Conservation (phyloP, 1,284 basidiomycete genomes). For the Tetrapyrgos nigripes region DNA sequence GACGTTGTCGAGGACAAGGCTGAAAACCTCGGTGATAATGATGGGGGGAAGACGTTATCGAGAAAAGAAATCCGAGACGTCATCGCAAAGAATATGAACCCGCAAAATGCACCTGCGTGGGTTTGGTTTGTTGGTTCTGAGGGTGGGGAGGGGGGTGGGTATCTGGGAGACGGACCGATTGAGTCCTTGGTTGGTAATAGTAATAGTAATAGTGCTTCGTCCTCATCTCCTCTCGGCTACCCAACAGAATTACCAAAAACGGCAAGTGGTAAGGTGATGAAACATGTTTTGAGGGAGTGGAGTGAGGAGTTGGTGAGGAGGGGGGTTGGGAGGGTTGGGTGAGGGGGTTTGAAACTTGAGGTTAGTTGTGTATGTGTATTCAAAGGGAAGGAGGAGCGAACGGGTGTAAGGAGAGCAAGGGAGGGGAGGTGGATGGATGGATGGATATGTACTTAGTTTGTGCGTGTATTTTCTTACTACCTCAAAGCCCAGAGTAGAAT, state of each 20-base stretch:
- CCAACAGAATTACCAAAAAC: constrained; percentile 80
- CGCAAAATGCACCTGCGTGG: constrained; percentile 83
- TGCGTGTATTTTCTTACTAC: no score
- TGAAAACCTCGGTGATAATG: no score
- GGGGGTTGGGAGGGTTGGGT: constrained; percentile 36
- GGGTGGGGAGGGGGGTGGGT: no score
- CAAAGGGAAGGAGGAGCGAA: no score
- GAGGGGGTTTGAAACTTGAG: no score
- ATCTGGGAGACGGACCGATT: constrained; percentile 55
- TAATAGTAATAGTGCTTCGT: not conserved
- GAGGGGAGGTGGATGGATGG: no score
- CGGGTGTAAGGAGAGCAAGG: no score
- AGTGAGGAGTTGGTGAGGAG: constrained; percentile 53
- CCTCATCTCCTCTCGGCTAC: constrained; percentile 22
- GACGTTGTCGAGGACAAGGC: no score
- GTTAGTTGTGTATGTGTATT: no score
- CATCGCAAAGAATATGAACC: constrained; percentile 71
- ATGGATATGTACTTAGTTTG: no score
- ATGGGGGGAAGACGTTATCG: constrained; percentile 36
- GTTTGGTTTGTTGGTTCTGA: constrained; percentile 84
- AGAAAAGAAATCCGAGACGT: constrained; percentile 56
- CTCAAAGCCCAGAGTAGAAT: no score
- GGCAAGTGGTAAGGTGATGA: constrained; percentile 88
- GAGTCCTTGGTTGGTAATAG: not conserved
- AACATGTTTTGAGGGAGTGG: constrained; percentile 72